A percentile compares a stretch with the other conserved stretches of the same genome.
These are phyloP conservation scores for Pyrus communis DNA, from an alignment of 306 rosid species.

Conservation along the genomic window DNA sequence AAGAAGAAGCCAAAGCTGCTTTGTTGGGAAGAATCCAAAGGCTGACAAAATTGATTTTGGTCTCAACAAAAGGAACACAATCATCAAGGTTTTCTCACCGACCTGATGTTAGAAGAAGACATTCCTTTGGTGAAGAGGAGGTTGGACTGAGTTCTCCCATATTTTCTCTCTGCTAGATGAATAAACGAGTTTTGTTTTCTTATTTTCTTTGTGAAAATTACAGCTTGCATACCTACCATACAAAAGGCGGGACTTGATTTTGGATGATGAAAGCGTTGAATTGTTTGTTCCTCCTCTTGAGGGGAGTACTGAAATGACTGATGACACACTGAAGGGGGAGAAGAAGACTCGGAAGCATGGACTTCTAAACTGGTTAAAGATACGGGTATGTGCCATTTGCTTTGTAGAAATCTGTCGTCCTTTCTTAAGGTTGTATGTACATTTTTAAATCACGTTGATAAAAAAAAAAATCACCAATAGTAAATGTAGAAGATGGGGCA, in stretches of 20 bases:
- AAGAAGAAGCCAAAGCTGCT: slow-evolving; percentile 97
- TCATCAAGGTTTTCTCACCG: slow-evolving; percentile 64
- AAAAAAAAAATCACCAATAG: neutral
- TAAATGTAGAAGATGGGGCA: neutral
- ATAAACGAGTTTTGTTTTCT: neutral
- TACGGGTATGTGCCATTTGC: slow-evolving; percentile 54
- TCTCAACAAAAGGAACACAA: slow-evolving; percentile 74
- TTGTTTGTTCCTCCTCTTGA: slow-evolving; percentile 67
- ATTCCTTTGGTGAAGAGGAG: slow-evolving; percentile 93
- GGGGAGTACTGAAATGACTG: slow-evolving; percentile 54
- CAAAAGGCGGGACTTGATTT: slow-evolving; percentile 82
- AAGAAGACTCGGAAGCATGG: slow-evolving; percentile 90
- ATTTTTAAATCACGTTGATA: neutral
- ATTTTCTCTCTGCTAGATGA: neutral
- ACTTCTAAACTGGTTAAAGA: slow-evolving; percentile 85
- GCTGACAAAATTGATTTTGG: slow-evolving; percentile 92
- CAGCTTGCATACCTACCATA: slow-evolving; percentile 96
- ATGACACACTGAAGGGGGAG: slow-evolving; percentile 62
- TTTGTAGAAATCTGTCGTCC: neutral
- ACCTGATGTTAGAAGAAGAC: slow-evolving; percentile 73
- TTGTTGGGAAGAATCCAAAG: slow-evolving; percentile 91
- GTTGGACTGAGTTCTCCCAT: slow-evolving; percentile 25
- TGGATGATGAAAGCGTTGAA: slow-evolving; percentile 85
- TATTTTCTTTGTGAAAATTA: slow-evolving; percentile 17
- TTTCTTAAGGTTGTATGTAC: neutral